Evolutionary conservation across 1,139 yeast genomes (phyloP), one percentile per base, ranked within the genome.

Genomic region (Scheffersomyces illinoinensis): DNA sequence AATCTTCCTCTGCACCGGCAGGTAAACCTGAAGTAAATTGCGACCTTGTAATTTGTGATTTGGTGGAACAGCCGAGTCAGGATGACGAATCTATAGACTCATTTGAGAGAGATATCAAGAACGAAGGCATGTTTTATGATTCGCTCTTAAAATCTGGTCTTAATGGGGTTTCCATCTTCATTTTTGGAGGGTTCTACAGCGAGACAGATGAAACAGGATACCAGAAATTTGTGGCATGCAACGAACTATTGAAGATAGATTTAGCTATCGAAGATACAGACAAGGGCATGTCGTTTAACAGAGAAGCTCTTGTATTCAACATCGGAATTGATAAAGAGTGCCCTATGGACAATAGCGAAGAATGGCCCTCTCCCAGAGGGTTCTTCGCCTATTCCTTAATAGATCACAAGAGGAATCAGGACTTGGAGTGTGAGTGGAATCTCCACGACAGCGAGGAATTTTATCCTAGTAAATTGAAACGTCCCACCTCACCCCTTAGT

Each of bases 151-250:
- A 68, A 52, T 61, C 71, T 1, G 71, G 69, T 1, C 57, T 66
- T 20, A 57, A 58, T 53, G 64, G 71, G 4, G 69, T 73, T 5
- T 67, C 76, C 10, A 71, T 81, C 0, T 80, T 75, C 61, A 66
- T 78, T 5, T 81, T 78, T 68, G 85, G 84, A 3, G 85, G 85
- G 3, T 81, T 81, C 60, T 58, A 61, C 14, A 57, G 66, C n/a
- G 58, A 60, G 0, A 56, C 57, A 14, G 64, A 65, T 26, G 61
- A 61, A 1, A 58, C 61, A 14, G 75, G 72, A 1, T 58, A 61
- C 21, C 65, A 66, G 19, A 54, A 52, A 3, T 79, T 79, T 60
- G 63, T 61, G 18, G 81, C 84, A 0, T 66, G 77, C 1, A 70
- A 76, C 60, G 82, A 78, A 26, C 66, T 81, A 12, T 64, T 79